Conservation (phyloP, 257 asterid genomes). For the Gentiana straminea region DNA sequence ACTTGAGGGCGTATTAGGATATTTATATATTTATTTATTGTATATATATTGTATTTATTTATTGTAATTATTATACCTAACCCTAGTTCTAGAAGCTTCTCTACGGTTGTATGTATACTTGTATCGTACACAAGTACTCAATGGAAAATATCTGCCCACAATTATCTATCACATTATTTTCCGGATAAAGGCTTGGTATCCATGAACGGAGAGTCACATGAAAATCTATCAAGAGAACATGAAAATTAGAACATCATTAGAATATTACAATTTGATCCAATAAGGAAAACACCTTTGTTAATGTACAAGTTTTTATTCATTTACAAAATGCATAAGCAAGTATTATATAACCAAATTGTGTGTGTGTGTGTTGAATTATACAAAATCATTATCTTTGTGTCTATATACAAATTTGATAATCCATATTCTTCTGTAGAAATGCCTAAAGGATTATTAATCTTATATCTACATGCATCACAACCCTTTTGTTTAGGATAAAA, state of each 20-base stretch:
- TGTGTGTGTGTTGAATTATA: slow-evolving; percentile 9
- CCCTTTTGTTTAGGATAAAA: not conserved
- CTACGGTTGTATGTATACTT: too few species aligned
- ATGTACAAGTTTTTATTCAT: slow-evolving; percentile 3
- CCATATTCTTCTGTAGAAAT: slow-evolving; percentile 11
- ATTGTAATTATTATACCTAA: too few species aligned
- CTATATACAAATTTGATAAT: slow-evolving; percentile 19
- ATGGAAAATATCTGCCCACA: not conserved
- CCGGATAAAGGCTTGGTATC: not conserved
- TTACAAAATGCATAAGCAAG: too few species aligned
- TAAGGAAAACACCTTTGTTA: slow-evolving; percentile 7
- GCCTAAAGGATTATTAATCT: not conserved
- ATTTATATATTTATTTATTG: too few species aligned
- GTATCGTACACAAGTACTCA: too few species aligned
- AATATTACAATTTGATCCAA: slow-evolving; percentile 9
- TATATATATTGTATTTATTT: too few species aligned
- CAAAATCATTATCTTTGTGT: slow-evolving; percentile 13
- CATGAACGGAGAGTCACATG: too few species aligned
- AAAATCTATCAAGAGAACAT: not conserved
- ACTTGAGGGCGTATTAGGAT: too few species aligned
- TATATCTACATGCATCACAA: slow-evolving; percentile 5
- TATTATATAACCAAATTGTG: not conserved
- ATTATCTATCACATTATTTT: not conserved
- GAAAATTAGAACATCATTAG: not conserved
- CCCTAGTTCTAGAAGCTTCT: too few species aligned